Evolutionary conservation across 2,329 filamentous ascomycete species (phyloP), one percentile per base, ranked within the genome.

Genomic region (Chaetomium sp.): DNA sequence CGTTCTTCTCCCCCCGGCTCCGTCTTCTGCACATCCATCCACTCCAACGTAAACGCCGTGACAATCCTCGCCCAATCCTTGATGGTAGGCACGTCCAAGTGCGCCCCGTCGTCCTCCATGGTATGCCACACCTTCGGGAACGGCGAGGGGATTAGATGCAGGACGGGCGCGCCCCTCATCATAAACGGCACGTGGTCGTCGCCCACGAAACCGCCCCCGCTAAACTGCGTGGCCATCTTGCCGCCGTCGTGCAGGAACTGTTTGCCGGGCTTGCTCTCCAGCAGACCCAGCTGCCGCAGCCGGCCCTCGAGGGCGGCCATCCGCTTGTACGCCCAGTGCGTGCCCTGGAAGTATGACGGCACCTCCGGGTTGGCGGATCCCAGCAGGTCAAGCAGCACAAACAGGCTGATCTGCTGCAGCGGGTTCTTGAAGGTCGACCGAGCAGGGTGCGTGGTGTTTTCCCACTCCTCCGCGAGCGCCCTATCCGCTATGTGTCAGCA

Each of bases 141-240:
- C 0, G 89, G 89, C 3, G 81, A 83, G 0, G 94, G 92, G 64
- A 99, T 98, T 27, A 99, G 77, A 78, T 99, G 95, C 65, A 99
- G 77, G 25, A 98, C 83, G n/a, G 96, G 89, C 0, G 97, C 94
- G 1, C 95, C 95, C 35, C 92, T 85, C 31, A 80, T 80, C 83
- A 98, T 88, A 72, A 99, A 99, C 0, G 95, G 95, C 6, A 97
- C 77, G 74, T 99, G 95, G 73, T 99, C 95, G 74, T 99, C 95
- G 67, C 88, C 83, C 10, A 97, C 85, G 64, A 77, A 86, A 57
- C 74, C 81, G 58, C 73, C 75, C 50, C 63, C 60, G 8, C 25
- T 33, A 50, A 72, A 72, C 38, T 66, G 29, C 21, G 62, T 64
- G n/a, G 64, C 59, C 58, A 60, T 87, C 85, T 77, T 71, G 21